These are phyloP conservation scores for Fusarium keratoplasticum DNA, from an alignment of 2,329 filamentous ascomycete species.

Conservation along the genomic window DNA sequence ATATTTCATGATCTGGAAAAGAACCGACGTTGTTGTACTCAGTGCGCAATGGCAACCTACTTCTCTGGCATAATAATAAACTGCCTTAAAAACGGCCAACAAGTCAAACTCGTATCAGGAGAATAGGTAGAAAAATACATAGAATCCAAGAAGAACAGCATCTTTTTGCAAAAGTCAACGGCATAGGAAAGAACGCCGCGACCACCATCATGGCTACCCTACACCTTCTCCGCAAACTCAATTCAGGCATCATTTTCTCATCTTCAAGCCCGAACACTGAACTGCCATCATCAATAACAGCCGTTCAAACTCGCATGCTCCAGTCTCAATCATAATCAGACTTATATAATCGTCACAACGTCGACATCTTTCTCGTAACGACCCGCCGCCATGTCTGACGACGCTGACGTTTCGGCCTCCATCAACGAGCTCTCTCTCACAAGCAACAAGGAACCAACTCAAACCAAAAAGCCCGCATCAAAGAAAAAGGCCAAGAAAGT, in stretches of 20 bases:
- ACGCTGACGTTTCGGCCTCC: conserved; percentile 44
- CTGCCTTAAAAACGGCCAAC: too few relatives aligned
- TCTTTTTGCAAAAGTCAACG: background rate
- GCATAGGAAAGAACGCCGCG: background rate
- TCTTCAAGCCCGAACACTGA: background rate
- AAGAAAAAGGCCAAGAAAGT: conserved; percentile 45
- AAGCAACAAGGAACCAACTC: conserved; percentile 27
- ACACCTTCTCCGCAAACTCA: conserved; percentile 27
- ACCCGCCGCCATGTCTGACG: conserved; percentile 34
- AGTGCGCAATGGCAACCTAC: too few relatives aligned
- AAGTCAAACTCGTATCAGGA: too few relatives aligned
- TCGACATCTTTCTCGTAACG: background rate
- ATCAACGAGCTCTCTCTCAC: conserved; percentile 49
- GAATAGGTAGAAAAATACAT: background rate
- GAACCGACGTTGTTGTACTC: too few relatives aligned
- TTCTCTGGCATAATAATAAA: too few relatives aligned
- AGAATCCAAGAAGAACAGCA: background rate
- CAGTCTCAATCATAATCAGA: background rate
- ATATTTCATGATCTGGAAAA: background rate
- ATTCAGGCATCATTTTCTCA: conserved; percentile 3
- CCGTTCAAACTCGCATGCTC: background rate
- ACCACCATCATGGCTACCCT: conserved; percentile 20
- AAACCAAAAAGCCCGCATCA: conserved; percentile 42
- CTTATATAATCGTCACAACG: background rate
- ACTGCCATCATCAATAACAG: background rate